Percentiles rank a stretch among this genome's conserved stretches.
These are phyloP conservation scores for Fusarium avenaceum DNA, from an alignment of 2,329 filamentous ascomycete species.

Conservation along the genomic window DNA sequence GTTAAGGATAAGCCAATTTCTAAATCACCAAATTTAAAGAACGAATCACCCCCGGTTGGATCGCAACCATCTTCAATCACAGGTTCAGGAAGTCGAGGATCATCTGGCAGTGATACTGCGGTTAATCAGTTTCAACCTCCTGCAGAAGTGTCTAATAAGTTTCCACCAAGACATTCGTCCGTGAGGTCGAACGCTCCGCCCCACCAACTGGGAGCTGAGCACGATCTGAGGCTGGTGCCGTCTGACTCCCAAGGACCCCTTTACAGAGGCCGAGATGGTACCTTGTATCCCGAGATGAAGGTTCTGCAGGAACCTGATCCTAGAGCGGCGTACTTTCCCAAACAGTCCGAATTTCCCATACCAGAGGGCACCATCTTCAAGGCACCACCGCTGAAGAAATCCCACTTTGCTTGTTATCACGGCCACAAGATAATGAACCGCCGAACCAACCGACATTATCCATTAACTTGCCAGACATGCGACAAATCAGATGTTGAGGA, in stretches of 20 bases:
- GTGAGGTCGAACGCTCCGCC: conserved; percentile 42
- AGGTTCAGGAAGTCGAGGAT: conserved; percentile 28
- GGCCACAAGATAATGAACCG: conserved; percentile 63
- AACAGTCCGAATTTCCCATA: conserved; percentile 47
- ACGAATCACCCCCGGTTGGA: conserved; percentile 38
- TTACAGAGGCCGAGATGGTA: conserved; percentile 57
- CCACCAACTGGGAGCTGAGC: conserved; percentile 44
- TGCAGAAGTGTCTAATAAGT: conserved; percentile 43
- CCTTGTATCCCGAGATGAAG: conserved; percentile 59
- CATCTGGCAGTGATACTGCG: conserved; percentile 41
- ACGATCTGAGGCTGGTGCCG: conserved; percentile 52
- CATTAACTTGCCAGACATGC: conserved; percentile 68
- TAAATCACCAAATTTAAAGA: conserved; percentile 38
- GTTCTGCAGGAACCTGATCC: conserved; percentile 53
- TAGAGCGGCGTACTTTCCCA: conserved; percentile 56
- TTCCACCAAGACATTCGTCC: conserved; percentile 54
- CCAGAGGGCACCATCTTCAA: conserved; percentile 57
- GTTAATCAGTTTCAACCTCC: conserved; percentile 37
- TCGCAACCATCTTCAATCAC: conserved; percentile 40
- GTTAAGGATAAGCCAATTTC: conserved; percentile 45
- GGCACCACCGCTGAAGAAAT: conserved; percentile 60
- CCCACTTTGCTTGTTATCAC: conserved; percentile 63
- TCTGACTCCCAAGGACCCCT: conserved; percentile 54
- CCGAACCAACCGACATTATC: conserved; percentile 63
- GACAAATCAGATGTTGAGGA: conserved; percentile 59